phyloP scores from a whole-genome alignment of 106 monocot genomes.

The Platanthera zijinensis region DNA sequence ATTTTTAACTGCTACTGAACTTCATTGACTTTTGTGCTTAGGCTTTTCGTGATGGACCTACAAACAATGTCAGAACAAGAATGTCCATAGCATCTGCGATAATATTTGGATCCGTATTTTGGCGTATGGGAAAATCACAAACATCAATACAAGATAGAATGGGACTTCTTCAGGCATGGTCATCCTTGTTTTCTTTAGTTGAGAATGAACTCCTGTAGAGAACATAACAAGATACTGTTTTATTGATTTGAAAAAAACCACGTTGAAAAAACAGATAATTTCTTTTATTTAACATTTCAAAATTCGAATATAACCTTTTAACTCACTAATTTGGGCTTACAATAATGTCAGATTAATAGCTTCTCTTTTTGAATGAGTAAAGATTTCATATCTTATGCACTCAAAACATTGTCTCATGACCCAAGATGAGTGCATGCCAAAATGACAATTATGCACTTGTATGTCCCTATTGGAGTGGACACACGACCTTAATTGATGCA shows the following conservation, averaged over 20 bases:
- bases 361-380: too few relatives aligned
- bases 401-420: too few relatives aligned
- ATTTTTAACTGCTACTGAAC: neutral
- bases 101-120: conserved; percentile 98
- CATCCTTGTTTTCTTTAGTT: neutral
- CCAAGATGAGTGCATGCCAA: too few relatives aligned
- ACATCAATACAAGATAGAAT: conserved; percentile 98
- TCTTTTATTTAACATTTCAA: neutral
- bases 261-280: neutral
- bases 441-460: too few relatives aligned
- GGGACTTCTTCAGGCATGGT: conserved; percentile 86
- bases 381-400: too few relatives aligned
- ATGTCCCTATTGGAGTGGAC: too few relatives aligned
- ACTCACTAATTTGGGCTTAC: too few relatives aligned
- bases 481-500: too few relatives aligned
- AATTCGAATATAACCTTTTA: neutral
- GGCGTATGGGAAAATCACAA: conserved; percentile 84
- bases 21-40: conserved; percentile 13
- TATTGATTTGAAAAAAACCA: neutral
- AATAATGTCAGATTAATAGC: too few relatives aligned
- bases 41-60: conserved; percentile 97
- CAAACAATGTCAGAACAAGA: conserved; percentile 87
- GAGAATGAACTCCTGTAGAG: neutral
- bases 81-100: conserved; percentile 95
- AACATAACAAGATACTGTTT: neutral